phyloP scores from a whole-genome alignment of 2,329 filamentous ascomycete genomes.

The Trichoderma lentiforme region DNA sequence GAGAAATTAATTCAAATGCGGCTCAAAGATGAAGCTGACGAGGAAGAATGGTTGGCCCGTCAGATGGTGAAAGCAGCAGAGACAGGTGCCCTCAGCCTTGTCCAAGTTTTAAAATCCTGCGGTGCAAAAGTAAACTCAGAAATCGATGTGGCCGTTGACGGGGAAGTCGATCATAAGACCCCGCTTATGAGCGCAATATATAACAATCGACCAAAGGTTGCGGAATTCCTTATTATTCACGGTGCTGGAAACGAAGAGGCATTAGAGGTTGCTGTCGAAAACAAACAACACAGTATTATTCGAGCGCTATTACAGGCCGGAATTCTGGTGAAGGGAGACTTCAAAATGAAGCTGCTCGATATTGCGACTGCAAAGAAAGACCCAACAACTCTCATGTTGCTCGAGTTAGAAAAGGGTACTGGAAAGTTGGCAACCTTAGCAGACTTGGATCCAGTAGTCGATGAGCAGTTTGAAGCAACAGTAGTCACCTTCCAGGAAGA shows the following conservation, averaged over 20 bases:
- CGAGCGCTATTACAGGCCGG: background rate
- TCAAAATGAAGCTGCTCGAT: fast-evolving
- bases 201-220: background rate
- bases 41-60: background rate
- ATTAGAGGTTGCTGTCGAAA: background rate
- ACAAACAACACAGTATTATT: background rate
- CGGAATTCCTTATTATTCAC: background rate
- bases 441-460: background rate
- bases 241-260: background rate
- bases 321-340: background rate
- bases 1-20: background rate
- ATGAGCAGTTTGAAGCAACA: background rate
- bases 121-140: background rate
- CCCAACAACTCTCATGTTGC: background rate
- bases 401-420: background rate
- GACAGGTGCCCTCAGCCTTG: background rate
- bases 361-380: background rate
- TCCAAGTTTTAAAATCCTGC: background rate
- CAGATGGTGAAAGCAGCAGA: background rate
- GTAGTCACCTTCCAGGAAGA: background rate
- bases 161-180: background rate
- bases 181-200: background rate
- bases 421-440: background rate
- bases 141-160: too few relatives aligned
- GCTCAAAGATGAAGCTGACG: fast-evolving